Evolutionary conservation across 1,284 basidiomycete genomes (phyloP), one percentile per base, ranked within the genome.

Genomic region (Fomitopsis pinicola): DNA sequence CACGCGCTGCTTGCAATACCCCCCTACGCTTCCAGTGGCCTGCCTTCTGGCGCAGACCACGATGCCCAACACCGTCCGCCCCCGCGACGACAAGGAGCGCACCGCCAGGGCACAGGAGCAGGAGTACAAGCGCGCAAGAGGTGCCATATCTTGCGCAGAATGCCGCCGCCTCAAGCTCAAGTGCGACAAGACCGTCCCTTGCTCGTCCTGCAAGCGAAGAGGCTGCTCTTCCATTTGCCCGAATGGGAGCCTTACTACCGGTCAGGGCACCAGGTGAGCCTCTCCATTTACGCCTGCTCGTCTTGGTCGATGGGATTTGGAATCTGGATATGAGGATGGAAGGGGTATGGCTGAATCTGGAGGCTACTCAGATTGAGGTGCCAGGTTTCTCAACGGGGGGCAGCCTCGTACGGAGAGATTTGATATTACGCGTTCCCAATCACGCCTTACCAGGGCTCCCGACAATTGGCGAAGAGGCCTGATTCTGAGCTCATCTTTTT

Each of bases 71-170:
- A n/a, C 66, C 54, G 48, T 56, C 61, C 68, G 67, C 56, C 38
- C 44, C 28, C 66, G 66, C 59, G 71, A 69, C 35, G 78, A 78
- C 26, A 80, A 81, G 38, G 73, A 75, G 3, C 78, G 82, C 28
- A 54, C 68, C n/a, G 62, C 86, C 28, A 84, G 87, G 67, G 62
- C 67, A 17, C 70, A 79, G 62, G 78, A 79, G 72, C 79, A 80
- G 69, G 79, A 80, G 75, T 81, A 84, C 53, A 89, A 90, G 71
- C 81, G 87, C 57, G 85, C 85, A n/a, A 77, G 85, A 68, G 87
- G 87, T 62, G 84, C 85, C 17, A 80, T 88, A 69, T 88, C 86
- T 42, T 89, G 88, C 72, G 88, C 88, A 40, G 88, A 89, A 73
- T 90, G 88, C 72, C 77, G 88, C 71, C 78, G 88, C 82, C 86